A percentile compares a stretch with the other conserved stretches of the same genome.
phyloP scores from a whole-genome alignment of 2,329 filamentous ascomycete genomes.

The Fusarium drepaniforme region DNA sequence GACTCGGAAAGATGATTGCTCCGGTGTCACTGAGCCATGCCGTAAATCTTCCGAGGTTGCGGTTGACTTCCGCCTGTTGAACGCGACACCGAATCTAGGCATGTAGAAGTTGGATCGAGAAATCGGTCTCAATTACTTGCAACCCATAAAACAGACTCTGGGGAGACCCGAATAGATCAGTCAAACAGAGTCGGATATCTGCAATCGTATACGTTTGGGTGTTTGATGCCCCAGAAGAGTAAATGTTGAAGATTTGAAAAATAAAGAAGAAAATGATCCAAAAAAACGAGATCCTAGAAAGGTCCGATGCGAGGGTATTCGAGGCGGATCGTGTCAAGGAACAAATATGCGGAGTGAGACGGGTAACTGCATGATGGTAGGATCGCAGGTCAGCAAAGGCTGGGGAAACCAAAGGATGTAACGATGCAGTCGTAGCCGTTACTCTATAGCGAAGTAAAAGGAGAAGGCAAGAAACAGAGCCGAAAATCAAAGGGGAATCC shows the following conservation, averaged over 20 bases:
- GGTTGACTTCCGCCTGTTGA: conserved; percentile 71
- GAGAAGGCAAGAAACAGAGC: neutral
- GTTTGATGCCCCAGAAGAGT: conserved; percentile 13
- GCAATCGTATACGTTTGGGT: conserved; percentile 32
- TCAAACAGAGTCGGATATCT: conserved; percentile 21
- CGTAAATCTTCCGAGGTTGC: conserved; percentile 66
- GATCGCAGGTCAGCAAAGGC: conserved; percentile 37
- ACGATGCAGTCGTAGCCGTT: conserved; percentile 29
- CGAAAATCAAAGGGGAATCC: conserved; percentile 10
- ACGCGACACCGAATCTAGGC: conserved; percentile 72
- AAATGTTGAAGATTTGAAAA: conserved; percentile 14
- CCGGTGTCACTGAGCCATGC: conserved; percentile 60
- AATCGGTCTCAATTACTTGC: conserved; percentile 38
- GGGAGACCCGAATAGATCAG: conserved; percentile 13
- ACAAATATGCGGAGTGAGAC: conserved; percentile 37
- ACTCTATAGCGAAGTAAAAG: conserved; percentile 12
- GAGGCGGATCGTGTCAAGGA: conserved; percentile 40
- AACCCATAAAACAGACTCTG: conserved; percentile 41
- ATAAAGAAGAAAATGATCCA: conserved; percentile 29
- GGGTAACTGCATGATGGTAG: conserved; percentile 45
- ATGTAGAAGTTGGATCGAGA: conserved; percentile 56
- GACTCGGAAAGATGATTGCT: conserved; percentile 69
- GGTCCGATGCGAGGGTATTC: conserved; percentile 38
- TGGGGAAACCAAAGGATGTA: conserved; percentile 22
- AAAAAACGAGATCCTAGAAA: conserved; percentile 31